Conservation (phyloP, 2,329 filamentous ascomycete species). For the Aspergillus felis region DNA sequence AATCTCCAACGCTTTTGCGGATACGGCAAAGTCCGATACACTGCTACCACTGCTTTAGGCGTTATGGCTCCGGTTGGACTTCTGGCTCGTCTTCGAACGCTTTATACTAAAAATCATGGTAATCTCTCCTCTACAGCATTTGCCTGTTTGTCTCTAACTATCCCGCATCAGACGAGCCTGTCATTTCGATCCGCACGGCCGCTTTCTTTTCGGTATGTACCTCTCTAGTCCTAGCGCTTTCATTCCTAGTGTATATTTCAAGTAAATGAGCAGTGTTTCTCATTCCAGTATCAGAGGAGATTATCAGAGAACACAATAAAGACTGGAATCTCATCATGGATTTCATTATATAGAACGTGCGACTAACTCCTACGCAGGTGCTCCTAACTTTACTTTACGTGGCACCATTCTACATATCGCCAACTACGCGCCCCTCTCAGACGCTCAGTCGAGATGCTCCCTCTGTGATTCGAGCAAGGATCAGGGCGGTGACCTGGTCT, state of each 20-base stretch:
- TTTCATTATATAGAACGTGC: background rate
- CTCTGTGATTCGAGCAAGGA: slow-evolving; percentile 80
- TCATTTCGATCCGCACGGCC: slow-evolving; percentile 34
- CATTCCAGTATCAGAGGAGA: background rate
- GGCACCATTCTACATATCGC: slow-evolving; percentile 80
- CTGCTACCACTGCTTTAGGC: background rate
- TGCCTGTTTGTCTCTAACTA: slow-evolving; percentile 6
- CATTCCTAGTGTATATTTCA: background rate
- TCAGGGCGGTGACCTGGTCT: slow-evolving; percentile 73
- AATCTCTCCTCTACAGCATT: slow-evolving; percentile 4
- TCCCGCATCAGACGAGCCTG: slow-evolving; percentile 29
- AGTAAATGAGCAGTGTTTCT: background rate
- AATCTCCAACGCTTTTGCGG: background rate
- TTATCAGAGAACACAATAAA: background rate
- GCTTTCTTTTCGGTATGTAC: slow-evolving; percentile 37
- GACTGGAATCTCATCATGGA: background rate
- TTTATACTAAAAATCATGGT: slow-evolving; percentile 33
- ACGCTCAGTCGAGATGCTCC: slow-evolving; percentile 81
- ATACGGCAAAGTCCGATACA: background rate
- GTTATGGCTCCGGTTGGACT: slow-evolving; percentile 33
- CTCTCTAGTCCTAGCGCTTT: slow-evolving; percentile 5
- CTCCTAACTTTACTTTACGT: slow-evolving; percentile 88
- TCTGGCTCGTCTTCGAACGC: slow-evolving; percentile 28
- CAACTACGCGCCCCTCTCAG: slow-evolving; percentile 72
- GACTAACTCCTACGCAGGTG: slow-evolving; percentile 46